Base-by-base conservation (phyloP, 805 yeast species). In the Starmerella vitae region DNA sequence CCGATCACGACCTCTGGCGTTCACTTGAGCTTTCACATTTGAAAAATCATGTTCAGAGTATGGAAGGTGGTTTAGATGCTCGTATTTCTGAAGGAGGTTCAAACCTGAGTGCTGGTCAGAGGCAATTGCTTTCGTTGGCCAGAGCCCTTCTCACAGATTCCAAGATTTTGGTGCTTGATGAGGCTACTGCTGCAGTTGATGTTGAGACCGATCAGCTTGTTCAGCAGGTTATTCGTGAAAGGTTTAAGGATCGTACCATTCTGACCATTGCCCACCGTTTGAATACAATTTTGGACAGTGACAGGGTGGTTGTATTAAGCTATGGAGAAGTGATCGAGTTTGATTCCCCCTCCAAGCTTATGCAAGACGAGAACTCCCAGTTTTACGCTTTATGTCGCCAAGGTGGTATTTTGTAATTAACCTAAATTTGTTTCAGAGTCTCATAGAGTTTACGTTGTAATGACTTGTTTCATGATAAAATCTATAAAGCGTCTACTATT, bases 161-260 rank as follows among this genome's bases (percentile, higher is more conserved):
- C 3, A 76, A 74, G 55, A 76, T 84, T 41, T 64, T 84, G 42
- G 82, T 85, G 42, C 61, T 84, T 41, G 94, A 84, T 57, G 94
- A 85, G 60, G 94, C 80, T n/a, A 74, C 80, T 1, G 91, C 94
- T 1, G 83, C 93, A 12, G 91, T 83, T 22, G 94, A 84, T 57
- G 81, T 79, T 15, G 83, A 82, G 55, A 83, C 94, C 1, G 94
- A 84, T 54, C 67, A 71, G 47, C 66, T 82, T 37, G 69, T 83
- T 30, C 94, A 83, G 61, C 74, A 76, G 50, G 83, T 94, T 0
- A 82, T 84, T 34, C 69, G 93, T 47, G 55, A 63, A 4, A 79
- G 74, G 54, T 84, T 84, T 56, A 67, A 64, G 35, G 74, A 78
- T 46, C 71, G 82, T 49, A 85, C 95, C 0, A 82, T 85, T 46